Conservation (phyloP, 73 alveolate genomes). For the Tetrahymena thermophila region DNA sequence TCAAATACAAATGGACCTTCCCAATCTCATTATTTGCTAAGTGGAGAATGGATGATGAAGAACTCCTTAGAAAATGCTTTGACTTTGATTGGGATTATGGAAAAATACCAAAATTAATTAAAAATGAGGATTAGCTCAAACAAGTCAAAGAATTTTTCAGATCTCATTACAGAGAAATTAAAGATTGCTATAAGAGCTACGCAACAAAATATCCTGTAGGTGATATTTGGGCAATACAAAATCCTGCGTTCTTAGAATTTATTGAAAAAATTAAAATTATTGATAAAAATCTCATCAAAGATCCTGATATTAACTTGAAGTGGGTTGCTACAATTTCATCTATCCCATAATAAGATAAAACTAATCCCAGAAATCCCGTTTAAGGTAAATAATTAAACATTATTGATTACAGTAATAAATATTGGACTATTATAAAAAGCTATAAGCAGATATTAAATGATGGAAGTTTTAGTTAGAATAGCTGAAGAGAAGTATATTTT, state of each 20-base stretch:
- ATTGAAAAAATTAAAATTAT: constrained; percentile 20
- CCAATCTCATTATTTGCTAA: constrained; percentile 42
- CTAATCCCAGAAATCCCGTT: neutral
- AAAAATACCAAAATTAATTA: constrained; percentile 42
- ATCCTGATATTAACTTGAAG: neutral
- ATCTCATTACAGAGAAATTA: constrained; percentile 15
- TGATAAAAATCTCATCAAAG: constrained; percentile 29
- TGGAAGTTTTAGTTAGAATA: constrained; percentile 39
- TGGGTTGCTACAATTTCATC: neutral
- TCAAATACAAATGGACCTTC: constrained; percentile 35
- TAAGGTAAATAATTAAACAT: neutral
- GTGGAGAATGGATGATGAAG: constrained; percentile 41
- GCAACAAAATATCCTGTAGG: constrained; percentile 41
- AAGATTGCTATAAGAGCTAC: constrained; percentile 48
- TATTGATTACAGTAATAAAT: neutral
- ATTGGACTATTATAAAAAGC: neutral
- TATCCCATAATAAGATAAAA: neutral
- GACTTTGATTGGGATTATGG: constrained; percentile 44
- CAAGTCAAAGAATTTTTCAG: constrained; percentile 44
- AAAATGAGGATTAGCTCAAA: constrained; percentile 35
- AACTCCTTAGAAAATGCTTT: constrained; percentile 44
- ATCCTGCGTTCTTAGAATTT: constrained; percentile 43
- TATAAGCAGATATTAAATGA: constrained; percentile 28
- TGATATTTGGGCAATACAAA: constrained; percentile 42
- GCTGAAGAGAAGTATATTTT: constrained; percentile 33